Evolutionary conservation across 2,329 filamentous ascomycete species (phyloP).

Genomic region (Pseudogymnoascus sp.): DNA sequence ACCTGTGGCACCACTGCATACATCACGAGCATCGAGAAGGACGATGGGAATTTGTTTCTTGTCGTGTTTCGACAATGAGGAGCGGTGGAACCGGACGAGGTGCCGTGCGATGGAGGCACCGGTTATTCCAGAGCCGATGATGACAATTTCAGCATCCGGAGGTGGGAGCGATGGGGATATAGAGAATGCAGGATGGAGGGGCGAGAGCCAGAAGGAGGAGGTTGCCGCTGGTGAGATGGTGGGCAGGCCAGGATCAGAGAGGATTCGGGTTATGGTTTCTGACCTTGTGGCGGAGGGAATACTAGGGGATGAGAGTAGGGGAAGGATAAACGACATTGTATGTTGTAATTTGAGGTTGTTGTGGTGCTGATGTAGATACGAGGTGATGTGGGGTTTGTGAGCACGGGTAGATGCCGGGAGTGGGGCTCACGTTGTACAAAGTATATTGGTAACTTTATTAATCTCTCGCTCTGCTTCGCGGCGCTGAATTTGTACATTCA

Average conservation of each 20-base stretch:
- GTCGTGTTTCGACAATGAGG: neutral
- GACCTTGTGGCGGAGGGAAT: neutral
- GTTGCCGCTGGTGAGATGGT: slow-evolving; percentile 32
- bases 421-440: too few relatives aligned
- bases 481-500: too few relatives aligned
- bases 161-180: slow-evolving; percentile 33
- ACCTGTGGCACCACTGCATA: slow-evolving; percentile 47
- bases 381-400: too few relatives aligned
- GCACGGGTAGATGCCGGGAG: too few relatives aligned
- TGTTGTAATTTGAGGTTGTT: too few relatives aligned
- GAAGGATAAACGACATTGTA: too few relatives aligned
- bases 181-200: slow-evolving; percentile 36
- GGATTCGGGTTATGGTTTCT: slow-evolving; percentile 20
- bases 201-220: slow-evolving; percentile 40
- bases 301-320: too few relatives aligned
- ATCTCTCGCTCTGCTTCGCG: too few relatives aligned
- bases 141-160: slow-evolving; percentile 39
- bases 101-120: slow-evolving; percentile 35
- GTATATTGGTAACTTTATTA: too few relatives aligned
- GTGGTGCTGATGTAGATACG: too few relatives aligned
- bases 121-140: slow-evolving; percentile 51
- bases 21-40: slow-evolving; percentile 44
- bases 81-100: neutral
- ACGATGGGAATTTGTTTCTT: slow-evolving; percentile 29
- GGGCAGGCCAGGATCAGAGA: slow-evolving; percentile 36